Conservation (phyloP, 2,329 filamentous ascomycete genomes). For the Cercospora zeina region DNA sequence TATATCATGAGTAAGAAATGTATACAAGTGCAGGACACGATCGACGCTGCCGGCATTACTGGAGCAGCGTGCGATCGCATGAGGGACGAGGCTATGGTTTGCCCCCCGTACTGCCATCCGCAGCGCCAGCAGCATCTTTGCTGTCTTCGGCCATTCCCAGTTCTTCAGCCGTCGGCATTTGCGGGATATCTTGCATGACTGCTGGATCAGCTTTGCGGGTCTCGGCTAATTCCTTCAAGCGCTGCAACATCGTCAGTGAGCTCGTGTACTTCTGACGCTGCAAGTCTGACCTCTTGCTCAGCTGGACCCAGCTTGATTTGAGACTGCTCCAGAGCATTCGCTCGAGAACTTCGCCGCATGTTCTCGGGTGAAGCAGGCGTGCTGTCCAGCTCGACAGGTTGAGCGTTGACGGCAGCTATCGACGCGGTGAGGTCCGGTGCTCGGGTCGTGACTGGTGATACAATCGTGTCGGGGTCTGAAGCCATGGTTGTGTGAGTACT, state of each 20-base stretch:
- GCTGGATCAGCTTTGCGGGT: slow-evolving; percentile 46
- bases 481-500: slow-evolving; percentile 20
- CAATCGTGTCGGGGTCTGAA: slow-evolving; percentile 21
- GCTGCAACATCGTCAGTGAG: slow-evolving; percentile 2
- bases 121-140: not conserved
- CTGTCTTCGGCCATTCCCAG: slow-evolving; percentile 39
- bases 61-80: not conserved
- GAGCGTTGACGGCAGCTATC: slow-evolving; percentile 46
- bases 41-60: not conserved
- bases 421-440: slow-evolving; percentile 42
- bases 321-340: slow-evolving; percentile 23
- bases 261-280: not conserved
- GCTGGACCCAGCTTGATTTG: slow-evolving; percentile 27
- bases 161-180: slow-evolving; percentile 48
- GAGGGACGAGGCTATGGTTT: not conserved
- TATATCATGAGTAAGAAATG: not conserved
- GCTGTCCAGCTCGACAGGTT: slow-evolving; percentile 49
- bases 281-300: slow-evolving; percentile 29
- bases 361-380: slow-evolving; percentile 37
- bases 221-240: slow-evolving; percentile 41
- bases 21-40: not conserved
- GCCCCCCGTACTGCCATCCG: not conserved
- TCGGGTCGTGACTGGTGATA: slow-evolving; percentile 34
- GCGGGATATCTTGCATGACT: slow-evolving; percentile 50
- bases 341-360: slow-evolving; percentile 26